Evolutionary conservation across 1,139 yeast genomes (phyloP).

Genomic region (Diutina neorugosa): DNA sequence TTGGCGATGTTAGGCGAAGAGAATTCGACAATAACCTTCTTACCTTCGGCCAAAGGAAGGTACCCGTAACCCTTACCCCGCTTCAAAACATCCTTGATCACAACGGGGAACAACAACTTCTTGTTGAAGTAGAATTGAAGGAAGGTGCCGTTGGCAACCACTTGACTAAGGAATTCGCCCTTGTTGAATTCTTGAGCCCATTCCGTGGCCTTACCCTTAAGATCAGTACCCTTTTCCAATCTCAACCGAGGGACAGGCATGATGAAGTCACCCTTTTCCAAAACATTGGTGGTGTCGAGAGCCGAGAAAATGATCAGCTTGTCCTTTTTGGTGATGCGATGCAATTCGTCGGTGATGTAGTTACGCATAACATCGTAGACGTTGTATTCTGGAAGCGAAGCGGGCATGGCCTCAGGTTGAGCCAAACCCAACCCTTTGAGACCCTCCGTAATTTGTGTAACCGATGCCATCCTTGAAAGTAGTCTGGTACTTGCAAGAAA

Average conservation of each 20-base stretch:
- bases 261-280: slow-evolving; percentile 87
- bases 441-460: slow-evolving; percentile 1
- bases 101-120: slow-evolving; percentile 50
- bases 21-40: slow-evolving; percentile 74
- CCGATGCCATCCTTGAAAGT: slow-evolving; percentile 1
- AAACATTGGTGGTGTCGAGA: slow-evolving; percentile 74
- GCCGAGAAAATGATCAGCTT: slow-evolving; percentile 65
- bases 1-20: slow-evolving; percentile 98
- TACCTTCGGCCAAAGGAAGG: slow-evolving; percentile 61
- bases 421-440: slow-evolving; percentile 2
- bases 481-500: not conserved
- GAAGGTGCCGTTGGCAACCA: slow-evolving; percentile 81
- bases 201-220: slow-evolving; percentile 72
- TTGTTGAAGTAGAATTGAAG: slow-evolving; percentile 80
- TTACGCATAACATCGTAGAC: slow-evolving; percentile 79
- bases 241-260: slow-evolving; percentile 91
- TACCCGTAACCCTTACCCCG: slow-evolving; percentile 59
- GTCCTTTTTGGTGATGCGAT: slow-evolving; percentile 63
- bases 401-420: slow-evolving; percentile 7
- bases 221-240: slow-evolving; percentile 65
- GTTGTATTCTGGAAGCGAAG: slow-evolving; percentile 59
- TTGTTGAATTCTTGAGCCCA: slow-evolving; percentile 64
- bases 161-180: slow-evolving; percentile 50
- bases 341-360: slow-evolving; percentile 71
- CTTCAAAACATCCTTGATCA: slow-evolving; percentile 58